A percentile compares a stretch with the other conserved stretches of the same genome.
Evolutionary conservation across 768 basidiomycete genomes (phyloP).

Genomic region (Mycena amicta): DNA sequence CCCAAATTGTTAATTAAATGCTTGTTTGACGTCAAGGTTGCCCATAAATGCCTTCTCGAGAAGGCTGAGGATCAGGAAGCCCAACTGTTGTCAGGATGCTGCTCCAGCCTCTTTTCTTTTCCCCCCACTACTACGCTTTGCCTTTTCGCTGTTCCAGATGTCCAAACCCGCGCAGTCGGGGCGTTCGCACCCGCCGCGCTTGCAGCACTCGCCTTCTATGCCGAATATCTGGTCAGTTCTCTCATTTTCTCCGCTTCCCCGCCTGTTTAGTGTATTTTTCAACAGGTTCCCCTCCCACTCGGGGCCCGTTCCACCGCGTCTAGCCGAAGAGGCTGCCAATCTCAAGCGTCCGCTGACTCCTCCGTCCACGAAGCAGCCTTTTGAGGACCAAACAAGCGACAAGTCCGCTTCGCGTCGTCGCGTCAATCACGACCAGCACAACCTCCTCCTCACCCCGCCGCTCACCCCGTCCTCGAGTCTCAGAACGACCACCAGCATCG

Average conservation of each 20-base stretch:
- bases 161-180: slow-evolving; percentile 26
- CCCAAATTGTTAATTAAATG: slow-evolving; percentile 45
- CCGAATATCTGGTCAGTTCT: slow-evolving; percentile 65
- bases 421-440: slow-evolving; percentile 37
- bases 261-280: neutral
- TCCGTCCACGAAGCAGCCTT: slow-evolving; percentile 23
- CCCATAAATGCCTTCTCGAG: slow-evolving; percentile 17
- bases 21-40: slow-evolving; percentile 34
- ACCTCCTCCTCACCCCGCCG: slow-evolving; percentile 62
- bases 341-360: slow-evolving; percentile 40
- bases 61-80: slow-evolving; percentile 13
- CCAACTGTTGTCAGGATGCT: neutral
- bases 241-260: slow-evolving; percentile 3
- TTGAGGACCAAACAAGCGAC: neutral
- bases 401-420: slow-evolving; percentile 30
- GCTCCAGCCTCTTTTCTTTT: slow-evolving; percentile 32
- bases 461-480: slow-evolving; percentile 68
- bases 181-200: slow-evolving; percentile 44
- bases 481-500: slow-evolving; percentile 38
- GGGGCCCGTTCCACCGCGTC: slow-evolving; percentile 41
- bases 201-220: slow-evolving; percentile 69
- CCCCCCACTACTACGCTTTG: slow-evolving; percentile 14
- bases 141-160: slow-evolving; percentile 14
- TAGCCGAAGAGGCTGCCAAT: slow-evolving; percentile 29
- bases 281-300: slow-evolving; percentile 52